Percentiles rank a stretch among this genome's conserved stretches.
These are phyloP conservation scores for Nakaseomyces uthaithaninus DNA, from an alignment of 1,139 yeast species.

Conservation along the genomic window DNA sequence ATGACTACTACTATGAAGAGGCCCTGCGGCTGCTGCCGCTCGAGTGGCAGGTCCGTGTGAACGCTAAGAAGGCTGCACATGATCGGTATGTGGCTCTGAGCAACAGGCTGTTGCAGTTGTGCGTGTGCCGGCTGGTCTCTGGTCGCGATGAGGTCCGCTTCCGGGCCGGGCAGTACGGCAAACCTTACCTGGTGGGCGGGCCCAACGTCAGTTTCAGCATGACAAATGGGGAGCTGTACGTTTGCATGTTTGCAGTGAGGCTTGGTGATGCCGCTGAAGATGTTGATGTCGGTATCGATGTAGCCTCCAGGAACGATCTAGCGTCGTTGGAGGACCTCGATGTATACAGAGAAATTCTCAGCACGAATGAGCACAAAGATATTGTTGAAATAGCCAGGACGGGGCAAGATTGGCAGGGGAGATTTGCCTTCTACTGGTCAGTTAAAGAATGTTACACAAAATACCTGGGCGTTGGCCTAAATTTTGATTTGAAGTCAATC, in stretches of 20 bases:
- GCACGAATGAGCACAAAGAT: conserved; percentile 35
- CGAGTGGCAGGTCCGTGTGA: conserved; percentile 33
- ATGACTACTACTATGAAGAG: conserved; percentile 30
- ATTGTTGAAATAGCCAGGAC: conserved; percentile 21
- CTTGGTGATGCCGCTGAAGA: conserved; percentile 8
- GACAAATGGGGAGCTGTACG: conserved; percentile 43
- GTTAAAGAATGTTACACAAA: conserved; percentile 65
- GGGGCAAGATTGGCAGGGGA: conserved; percentile 13
- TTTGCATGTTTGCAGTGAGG: conserved; percentile 36
- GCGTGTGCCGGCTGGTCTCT: conserved; percentile 22
- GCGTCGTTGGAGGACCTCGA: conserved; percentile 31
- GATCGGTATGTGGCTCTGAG: conserved; percentile 30
- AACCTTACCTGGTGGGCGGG: conserved; percentile 33
- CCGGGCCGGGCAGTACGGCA: conserved; percentile 33
- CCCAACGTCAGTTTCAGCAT: conserved; percentile 47
- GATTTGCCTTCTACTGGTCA: conserved; percentile 59
- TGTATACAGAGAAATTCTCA: conserved; percentile 46
- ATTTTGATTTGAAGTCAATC: conserved; percentile 39
- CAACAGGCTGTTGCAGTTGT: conserved; percentile 31
- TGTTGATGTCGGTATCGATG: conserved; percentile 50
- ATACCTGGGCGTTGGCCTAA: conserved; percentile 52
- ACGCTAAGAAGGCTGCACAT: conserved; percentile 27
- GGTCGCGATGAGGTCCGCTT: conserved; percentile 20
- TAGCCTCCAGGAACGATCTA: conserved; percentile 47
- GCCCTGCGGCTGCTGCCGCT: conserved; percentile 37